Evolutionary conservation across 306 rosid species (phyloP).

Genomic region (Pyrus pyrifolia): DNA sequence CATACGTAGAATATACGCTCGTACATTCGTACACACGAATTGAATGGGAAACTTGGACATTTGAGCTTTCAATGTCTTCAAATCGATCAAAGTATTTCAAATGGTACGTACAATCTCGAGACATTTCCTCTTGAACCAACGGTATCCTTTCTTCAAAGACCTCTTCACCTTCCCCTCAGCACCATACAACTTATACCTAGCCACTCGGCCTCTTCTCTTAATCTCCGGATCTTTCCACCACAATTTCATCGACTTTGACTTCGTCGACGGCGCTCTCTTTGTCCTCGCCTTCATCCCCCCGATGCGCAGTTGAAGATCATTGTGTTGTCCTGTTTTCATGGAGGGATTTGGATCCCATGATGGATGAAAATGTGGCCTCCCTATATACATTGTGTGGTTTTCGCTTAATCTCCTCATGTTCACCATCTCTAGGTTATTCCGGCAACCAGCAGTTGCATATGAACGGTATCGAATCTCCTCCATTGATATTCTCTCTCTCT

Average conservation of each 20-base stretch:
- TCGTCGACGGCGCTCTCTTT: background rate
- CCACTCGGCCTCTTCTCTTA: slow-evolving; percentile 44
- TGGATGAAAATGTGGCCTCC: background rate
- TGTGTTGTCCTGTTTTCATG: background rate
- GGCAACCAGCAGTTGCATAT: background rate
- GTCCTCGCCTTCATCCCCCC: background rate
- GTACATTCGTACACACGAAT: background rate
- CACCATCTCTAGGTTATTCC: background rate
- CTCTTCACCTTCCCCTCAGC: slow-evolving; percentile 36
- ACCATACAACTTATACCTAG: slow-evolving; percentile 37
- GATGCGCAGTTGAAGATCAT: background rate
- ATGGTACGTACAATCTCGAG: slow-evolving; percentile 16
- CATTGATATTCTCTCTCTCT: slow-evolving; percentile 19
- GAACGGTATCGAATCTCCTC: slow-evolving; percentile 8
- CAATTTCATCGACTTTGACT: background rate
- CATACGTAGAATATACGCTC: background rate
- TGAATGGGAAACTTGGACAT: background rate
- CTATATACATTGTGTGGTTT: background rate
- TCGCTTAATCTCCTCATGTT: slow-evolving; percentile 8
- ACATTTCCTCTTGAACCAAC: slow-evolving; percentile 39
- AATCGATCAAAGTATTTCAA: background rate
- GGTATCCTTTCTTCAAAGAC: slow-evolving; percentile 34
- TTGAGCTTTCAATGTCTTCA: background rate
- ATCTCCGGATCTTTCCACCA: slow-evolving; percentile 40
- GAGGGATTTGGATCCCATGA: slow-evolving; percentile 3